Evolutionary conservation across 2,329 filamentous ascomycete genomes (phyloP), one percentile per base, ranked within the genome.

Genomic region (Coleophoma crateriformis): DNA sequence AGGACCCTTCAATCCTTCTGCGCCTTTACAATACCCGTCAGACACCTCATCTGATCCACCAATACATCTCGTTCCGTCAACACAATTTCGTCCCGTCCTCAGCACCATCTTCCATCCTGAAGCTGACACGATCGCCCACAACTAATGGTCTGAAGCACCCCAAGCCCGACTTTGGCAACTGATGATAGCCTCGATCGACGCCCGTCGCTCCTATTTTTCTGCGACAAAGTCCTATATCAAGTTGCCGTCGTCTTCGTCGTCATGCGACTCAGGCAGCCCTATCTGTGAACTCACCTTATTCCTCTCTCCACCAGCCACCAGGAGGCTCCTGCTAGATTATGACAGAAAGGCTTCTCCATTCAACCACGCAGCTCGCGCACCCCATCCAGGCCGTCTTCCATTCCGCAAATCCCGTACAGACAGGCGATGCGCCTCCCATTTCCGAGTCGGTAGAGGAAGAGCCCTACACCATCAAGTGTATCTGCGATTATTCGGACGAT

Each of bases 401-500:
- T 27, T 7, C 27, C 27, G 27, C 27, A 27, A 61, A 60, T 54
- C 58, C 61, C 50, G 57, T 50, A 42, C 61, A 59, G 49, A 51
- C 52, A 34, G 54, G 54, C 48, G 62, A 63, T 60, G 59, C 58
- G 56, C 58, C 50, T 38, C 50, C 54, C 38, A 51, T 58, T 47
- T 68, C 69, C 58, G 77, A 85, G 69, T 67, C 70, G 50, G 70
- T 67, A 62, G 82, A 85, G 55, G 87, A 91, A 70, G 87, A 92
- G 69, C 87, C 87, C 15, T 95, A 95, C 69, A 95, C 89, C 52
- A 96, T 97, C 74, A 96, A 95, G 77, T 99, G 94, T 79, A 95
- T 97, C 61, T 99, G 94, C 73, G 84, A 84, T 67, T 96, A 87
- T 70, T 75, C 83, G 67, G 90, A 95, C 74, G 94, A 99, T 76